Base-by-base conservation (phyloP, 176 grass and related monocot species). In the Avena eriantha region DNA sequence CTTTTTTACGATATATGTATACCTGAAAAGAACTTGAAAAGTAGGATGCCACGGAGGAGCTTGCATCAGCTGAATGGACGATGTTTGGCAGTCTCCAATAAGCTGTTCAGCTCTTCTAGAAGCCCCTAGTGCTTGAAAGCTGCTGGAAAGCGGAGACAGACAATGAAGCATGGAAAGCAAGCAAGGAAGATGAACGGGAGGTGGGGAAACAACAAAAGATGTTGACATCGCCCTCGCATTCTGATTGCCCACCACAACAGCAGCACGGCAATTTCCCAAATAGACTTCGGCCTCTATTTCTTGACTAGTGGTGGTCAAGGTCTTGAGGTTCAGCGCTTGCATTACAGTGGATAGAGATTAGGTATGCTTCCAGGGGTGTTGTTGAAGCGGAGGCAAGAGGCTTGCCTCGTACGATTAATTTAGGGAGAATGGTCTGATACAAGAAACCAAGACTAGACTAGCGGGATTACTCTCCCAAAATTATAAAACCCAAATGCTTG, bases 51-150 rank as follows among this genome's bases (percentile, higher is more conserved):
- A 12, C 15, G n/a, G 36, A 80, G n/a, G 36, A 80, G 11, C 16
- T 78, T 3, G 29, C 51, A n/a, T 31, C 22, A 41, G 31, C 41
- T 57, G 16, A 13, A 11, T 57, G 45, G 46, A 1, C 53, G 49
- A 31, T 21, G 66, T 57, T 58, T 68, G 15, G 35, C 24, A 2
- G 41, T 26, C 50, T 13, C 22, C 45, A 18, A 0, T 36, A 8
- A 46, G 65, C 33, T 63, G 71, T 23, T 55, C 15, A 26, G 50
- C 34, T 61, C 76, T 88, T 88, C 81, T 88, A 80, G 86, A 88
- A 81, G 7, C 23, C 69, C 69, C 76, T 69, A 16, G 0, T 8
- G 21, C 11, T 55, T 12, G 85, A 87, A 80, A 87, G 85, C 35
- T 41, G 24, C 21, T 8, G 10, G 49, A 84, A 80, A 80, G 39